Evolutionary conservation across 2,329 filamentous ascomycete genomes (phyloP), one percentile per base, ranked within the genome.

Genomic region (Blastomyces parvus): DNA sequence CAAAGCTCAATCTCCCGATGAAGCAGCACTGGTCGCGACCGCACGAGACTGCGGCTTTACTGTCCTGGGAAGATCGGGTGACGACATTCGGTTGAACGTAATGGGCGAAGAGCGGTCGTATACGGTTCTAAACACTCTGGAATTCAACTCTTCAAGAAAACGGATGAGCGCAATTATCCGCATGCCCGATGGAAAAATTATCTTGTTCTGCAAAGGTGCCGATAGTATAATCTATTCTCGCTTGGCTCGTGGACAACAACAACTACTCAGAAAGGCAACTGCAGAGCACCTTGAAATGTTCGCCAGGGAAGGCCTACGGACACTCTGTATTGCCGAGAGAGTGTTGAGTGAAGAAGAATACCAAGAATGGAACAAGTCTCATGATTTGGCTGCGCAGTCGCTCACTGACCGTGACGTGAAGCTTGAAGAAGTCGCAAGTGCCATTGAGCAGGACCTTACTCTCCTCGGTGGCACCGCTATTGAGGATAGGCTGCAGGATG

Each of bases 221-320:
- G 94, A 99, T 74, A 97, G 91, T 71, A 89, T 97, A 70, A 97
- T 99, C 67, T 99, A 97, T 75, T 92, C 91, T 8, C 88, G 94
- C 6, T 81, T 99, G 65, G 90, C 87, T 76, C 86, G 84, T 66
- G 91, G 92, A 59, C 87, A 96, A 74, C 94, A 99, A 77, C 82
- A 86, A 65, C 89, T 96, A 71, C 83, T 99, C 62, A 86, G 94
- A 66, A 84, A 85, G 69, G 82, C 84, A 22, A 99, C 95, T 1
- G 94, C 92, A 2, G 90, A 97, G 69, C 94, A 99, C 72, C 83
- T 99, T 22, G 95, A 99, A 73, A 89, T 96, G 85, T 99, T 97
- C 76, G 94, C 95, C 25, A 84, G 93, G 61, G 95, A 99, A 80
- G 94, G 94, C 74, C 82, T 99, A 42, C 88, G 94, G 71, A 99